Evolutionary conservation across 306 rosid species (phyloP).

Genomic region (Inga laurina): DNA sequence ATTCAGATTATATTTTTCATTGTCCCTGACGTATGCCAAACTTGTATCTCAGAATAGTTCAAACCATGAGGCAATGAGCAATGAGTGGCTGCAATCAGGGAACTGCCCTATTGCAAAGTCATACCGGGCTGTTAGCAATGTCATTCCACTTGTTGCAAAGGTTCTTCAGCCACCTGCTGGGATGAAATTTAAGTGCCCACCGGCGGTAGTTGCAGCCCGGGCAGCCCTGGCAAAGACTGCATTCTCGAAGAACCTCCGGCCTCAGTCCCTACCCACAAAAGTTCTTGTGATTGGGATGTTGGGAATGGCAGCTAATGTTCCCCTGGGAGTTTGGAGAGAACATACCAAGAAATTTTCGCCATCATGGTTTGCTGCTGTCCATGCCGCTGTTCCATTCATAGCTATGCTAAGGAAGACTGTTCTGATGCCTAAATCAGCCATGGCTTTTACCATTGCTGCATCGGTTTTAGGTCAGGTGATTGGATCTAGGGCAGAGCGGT

Average conservation of each 20-base stretch:
- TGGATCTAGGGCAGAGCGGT: conserved; percentile 94
- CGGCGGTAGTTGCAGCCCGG: conserved; percentile 79
- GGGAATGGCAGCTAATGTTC: conserved; percentile 97
- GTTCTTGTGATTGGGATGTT: conserved; percentile 84
- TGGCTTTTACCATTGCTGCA: conserved; percentile 98
- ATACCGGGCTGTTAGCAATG: conserved; percentile 78
- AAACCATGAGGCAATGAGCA: conserved; percentile 76
- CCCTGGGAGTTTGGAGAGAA: conserved; percentile 95
- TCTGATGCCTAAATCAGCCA: conserved; percentile 93
- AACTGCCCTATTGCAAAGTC: conserved; percentile 97
- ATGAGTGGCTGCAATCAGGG: conserved; percentile 90
- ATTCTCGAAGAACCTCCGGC: conserved; percentile 92
- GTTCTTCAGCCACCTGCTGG: conserved; percentile 85
- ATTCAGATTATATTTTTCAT: conserved; percentile 11
- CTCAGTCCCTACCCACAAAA: conserved; percentile 87
- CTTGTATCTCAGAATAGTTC: conserved; percentile 63
- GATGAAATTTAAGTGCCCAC: conserved; percentile 78
- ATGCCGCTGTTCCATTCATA: conserved; percentile 98
- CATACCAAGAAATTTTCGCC: conserved; percentile 94
- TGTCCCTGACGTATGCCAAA: conserved; percentile 25
- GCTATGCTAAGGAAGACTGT: conserved; percentile 91
- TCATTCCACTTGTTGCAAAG: conserved; percentile 90
- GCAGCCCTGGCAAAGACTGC: conserved; percentile 92
- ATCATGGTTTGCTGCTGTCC: conserved; percentile 92
- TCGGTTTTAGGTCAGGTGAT: conserved; percentile 87